Conservation (phyloP, 495 filamentous ascomycete genomes). For the Terfezia claveryi region DNA sequence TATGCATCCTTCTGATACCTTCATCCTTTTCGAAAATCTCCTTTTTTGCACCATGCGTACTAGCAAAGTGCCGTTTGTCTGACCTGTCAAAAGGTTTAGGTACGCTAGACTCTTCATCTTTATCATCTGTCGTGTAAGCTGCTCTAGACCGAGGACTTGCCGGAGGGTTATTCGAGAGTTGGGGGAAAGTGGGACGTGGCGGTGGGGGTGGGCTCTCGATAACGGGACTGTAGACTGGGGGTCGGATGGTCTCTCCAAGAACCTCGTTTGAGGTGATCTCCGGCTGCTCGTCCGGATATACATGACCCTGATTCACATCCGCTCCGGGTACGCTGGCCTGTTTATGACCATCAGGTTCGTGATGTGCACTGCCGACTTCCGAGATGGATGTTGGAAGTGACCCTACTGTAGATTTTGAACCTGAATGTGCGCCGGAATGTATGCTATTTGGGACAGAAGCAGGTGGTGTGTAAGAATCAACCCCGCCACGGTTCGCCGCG, state of each 20-base stretch:
- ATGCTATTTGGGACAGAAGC: neutral
- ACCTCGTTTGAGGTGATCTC: neutral
- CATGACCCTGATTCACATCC: too few species aligned
- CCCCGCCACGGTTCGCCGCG: too few species aligned
- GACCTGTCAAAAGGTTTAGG: constrained; percentile 38
- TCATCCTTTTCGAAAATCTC: constrained; percentile 26
- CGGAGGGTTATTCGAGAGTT: constrained; percentile 22
- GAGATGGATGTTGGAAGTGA: neutral
- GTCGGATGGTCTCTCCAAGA: neutral
- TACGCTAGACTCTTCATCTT: constrained; percentile 41
- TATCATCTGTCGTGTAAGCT: constrained; percentile 28
- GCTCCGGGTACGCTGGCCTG: too few species aligned
- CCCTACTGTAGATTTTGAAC: neutral
- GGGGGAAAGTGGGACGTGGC: constrained; percentile 18
- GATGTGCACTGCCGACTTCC: neutral
- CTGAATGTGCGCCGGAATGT: neutral
- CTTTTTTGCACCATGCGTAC: constrained; percentile 24
- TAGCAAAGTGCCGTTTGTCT: constrained; percentile 28
- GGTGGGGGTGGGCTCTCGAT: neutral
- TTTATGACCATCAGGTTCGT: too few species aligned
- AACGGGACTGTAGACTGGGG: neutral
- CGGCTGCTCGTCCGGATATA: neutral
- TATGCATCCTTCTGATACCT: constrained; percentile 70
- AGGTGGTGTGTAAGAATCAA: neutral
- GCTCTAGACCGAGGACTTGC: constrained; percentile 15